Evolutionary conservation across 208 protist genomes (phyloP).

Genomic region (Trypanosoma lewisi): DNA sequence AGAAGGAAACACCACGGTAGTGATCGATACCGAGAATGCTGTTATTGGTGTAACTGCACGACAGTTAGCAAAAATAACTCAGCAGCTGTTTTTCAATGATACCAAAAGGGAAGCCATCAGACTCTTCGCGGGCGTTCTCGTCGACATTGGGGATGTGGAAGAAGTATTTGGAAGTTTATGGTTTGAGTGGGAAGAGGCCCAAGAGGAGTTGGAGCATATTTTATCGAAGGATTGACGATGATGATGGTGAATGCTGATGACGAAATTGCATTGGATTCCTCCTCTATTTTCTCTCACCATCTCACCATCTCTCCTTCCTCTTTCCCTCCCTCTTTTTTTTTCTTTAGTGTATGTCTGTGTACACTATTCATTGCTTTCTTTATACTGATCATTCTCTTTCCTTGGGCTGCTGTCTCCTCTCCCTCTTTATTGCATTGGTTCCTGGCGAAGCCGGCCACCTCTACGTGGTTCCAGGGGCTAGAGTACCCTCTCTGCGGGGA

Average conservation of each 20-base stretch:
- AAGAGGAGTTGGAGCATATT: constrained; percentile 19
- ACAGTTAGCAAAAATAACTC: constrained; percentile 20
- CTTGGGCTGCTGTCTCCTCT: too few relatives aligned
- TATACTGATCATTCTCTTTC: neutral
- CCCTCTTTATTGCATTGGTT: neutral
- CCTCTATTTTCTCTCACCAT: neutral
- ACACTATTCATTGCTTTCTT: too few relatives aligned
- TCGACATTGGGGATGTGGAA: constrained; percentile 21
- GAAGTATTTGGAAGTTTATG: constrained; percentile 25
- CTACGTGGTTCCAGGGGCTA: too few relatives aligned
- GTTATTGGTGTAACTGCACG: constrained; percentile 17
- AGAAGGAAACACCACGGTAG: neutral
- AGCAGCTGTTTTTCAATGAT: constrained; percentile 28
- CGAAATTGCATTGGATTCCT: neutral
- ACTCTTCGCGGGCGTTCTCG: constrained; percentile 17
- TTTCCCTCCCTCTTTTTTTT: too few relatives aligned
- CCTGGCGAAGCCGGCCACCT: neutral
- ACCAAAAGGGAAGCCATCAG: constrained; percentile 24
- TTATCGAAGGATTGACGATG: constrained; percentile 10
- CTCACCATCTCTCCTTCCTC: too few relatives aligned
- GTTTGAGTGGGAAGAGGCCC: constrained; percentile 28
- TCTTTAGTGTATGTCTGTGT: too few relatives aligned
- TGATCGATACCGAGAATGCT: neutral
- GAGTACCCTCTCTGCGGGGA: too few relatives aligned
- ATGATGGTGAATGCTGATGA: constrained; percentile 2